Base-by-base conservation (phyloP, 2,329 filamentous ascomycete genomes). In the Tolypocladium inflatum region DNA sequence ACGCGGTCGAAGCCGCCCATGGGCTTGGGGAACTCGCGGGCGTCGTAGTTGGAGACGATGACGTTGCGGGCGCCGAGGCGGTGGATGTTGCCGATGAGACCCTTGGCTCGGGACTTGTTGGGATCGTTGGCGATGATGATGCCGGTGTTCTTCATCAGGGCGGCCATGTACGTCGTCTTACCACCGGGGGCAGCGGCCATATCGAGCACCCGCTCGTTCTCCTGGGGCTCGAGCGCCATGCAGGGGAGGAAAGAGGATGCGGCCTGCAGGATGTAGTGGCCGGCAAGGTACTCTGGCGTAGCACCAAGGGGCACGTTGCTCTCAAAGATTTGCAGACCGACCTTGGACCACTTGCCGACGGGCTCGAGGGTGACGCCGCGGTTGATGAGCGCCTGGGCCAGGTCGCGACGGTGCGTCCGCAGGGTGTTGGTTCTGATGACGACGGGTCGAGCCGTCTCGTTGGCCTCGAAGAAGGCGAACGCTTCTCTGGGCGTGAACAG, bases 271-370 rank as follows among this genome's bases (percentile, higher is more conserved):
- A 99, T 97, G 77, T 99, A 99, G 74, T 99, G 91, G 21, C 94
- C 94, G 19, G 93, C 92, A 15, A 99, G 84, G 73, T 99, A 99
- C 74, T 99, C 94, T 11, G 94, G 94, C 0, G 94, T 99, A 35
- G 94, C 94, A 81, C 92, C 92, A 1, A 97, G 83, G 3, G 91
- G 91, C 6, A 84, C 79, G 61, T 86, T 88, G 59, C 89, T 90
- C 74, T 99, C 94, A 72, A 99, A 99, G 60, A 99, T 85, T 73
- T 99, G 94, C 45, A 99, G 82, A 54, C 94, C 94, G 62, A 99
- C 91, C 78, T 99, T 99, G 65, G 89, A 94, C 94, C 94, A 99
- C 74, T 97, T 97, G 61, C 94, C 94, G 21, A 99, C 91, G 2
- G 94, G 94, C 74, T 99, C 93, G 43, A 99, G 83, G 17, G 92